Evolutionary conservation across 1,284 basidiomycete species (phyloP).

Genomic region (Hemileia vastatrix): DNA sequence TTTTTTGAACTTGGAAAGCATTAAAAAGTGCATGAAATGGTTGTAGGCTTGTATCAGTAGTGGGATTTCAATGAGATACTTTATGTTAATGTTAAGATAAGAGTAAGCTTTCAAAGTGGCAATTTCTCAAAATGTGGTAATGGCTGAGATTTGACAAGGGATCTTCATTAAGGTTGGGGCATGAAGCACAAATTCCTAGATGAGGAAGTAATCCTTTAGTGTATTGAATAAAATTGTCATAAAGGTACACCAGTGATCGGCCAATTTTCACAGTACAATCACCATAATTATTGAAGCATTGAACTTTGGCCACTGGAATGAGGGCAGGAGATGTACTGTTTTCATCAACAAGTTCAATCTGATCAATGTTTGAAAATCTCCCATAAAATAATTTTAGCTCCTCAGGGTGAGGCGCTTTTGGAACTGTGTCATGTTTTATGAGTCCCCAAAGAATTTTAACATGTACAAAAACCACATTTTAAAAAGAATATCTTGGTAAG

Average conservation of each 20-base stretch:
- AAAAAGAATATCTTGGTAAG: neutral
- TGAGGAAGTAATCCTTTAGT: neutral
- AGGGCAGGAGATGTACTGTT: neutral
- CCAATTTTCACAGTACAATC: neutral
- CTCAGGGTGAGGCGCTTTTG: neutral
- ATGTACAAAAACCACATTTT: conserved; percentile 8
- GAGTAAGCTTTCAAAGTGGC: neutral
- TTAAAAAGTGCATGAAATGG: neutral
- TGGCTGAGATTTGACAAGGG: neutral
- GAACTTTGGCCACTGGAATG: neutral
- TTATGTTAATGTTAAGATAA: neutral
- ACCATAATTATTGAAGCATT: neutral
- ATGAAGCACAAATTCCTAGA: neutral
- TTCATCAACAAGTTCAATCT: neutral
- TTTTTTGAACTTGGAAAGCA: neutral
- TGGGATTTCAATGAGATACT: too few species aligned
- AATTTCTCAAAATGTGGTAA: neutral
- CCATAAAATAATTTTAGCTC: neutral
- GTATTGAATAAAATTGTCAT: conserved; percentile 1
- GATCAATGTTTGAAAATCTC: neutral
- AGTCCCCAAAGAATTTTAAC: conserved; percentile 10
- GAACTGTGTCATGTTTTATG: neutral
- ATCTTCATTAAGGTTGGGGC: conserved; percentile 1
- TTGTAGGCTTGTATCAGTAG: neutral
- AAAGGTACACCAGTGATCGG: neutral